Percentiles rank a stretch among this genome's conserved stretches.
These are phyloP conservation scores for Dalbergia cultrata DNA, from an alignment of 306 rosid genomes.

Conservation along the genomic window DNA sequence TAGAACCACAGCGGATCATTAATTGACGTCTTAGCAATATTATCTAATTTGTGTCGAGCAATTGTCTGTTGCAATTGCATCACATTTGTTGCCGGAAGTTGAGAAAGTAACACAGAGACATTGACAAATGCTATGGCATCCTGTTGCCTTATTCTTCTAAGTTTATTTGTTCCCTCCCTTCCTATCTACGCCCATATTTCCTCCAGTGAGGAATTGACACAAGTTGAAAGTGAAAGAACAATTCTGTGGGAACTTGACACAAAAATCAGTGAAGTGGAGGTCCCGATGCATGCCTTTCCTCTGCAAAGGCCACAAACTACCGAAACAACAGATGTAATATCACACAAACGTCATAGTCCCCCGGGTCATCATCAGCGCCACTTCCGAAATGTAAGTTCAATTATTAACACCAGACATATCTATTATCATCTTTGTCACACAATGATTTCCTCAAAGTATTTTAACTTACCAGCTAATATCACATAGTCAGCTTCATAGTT, in stretches of 20 bases:
- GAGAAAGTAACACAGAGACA: constrained; percentile 24
- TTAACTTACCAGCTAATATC: neutral
- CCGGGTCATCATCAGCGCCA: constrained; percentile 28
- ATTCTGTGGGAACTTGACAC: constrained; percentile 22
- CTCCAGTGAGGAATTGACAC: constrained; percentile 15
- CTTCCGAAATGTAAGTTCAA: constrained; percentile 54
- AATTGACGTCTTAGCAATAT: neutral
- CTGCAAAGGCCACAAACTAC: constrained; percentile 40
- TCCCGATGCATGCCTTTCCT: constrained; percentile 23
- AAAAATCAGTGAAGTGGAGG: constrained; percentile 34
- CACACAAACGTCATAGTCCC: constrained; percentile 30
- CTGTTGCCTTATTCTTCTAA: constrained; percentile 35
- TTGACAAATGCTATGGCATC: constrained; percentile 41
- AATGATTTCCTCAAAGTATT: neutral
- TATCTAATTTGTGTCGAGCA: neutral
- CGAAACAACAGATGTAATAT: constrained; percentile 36
- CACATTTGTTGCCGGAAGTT: constrained; percentile 16
- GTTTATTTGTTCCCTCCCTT: constrained; percentile 29
- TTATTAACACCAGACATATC: neutral
- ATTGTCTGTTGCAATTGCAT: neutral
- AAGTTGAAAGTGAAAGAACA: constrained; percentile 17
- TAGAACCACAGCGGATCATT: neutral
- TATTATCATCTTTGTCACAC: neutral
- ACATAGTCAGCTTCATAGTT: neutral
- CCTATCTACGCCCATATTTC: constrained; percentile 40